Evolutionary conservation across 2,329 filamentous ascomycete species (phyloP).

Genomic region (Alternaria viburni): DNA sequence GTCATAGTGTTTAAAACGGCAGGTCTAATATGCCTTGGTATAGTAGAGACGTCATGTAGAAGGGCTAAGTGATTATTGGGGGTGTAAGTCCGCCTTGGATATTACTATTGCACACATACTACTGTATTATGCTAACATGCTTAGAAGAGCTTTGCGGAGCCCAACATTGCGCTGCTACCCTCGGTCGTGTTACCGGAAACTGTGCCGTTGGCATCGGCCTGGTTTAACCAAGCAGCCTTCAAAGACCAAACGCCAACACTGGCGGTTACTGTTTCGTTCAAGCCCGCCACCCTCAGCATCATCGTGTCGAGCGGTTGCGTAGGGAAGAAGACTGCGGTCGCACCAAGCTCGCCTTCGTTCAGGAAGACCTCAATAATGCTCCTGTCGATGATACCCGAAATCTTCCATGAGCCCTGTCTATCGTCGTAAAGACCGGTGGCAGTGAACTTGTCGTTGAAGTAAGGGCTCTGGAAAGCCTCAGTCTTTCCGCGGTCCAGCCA

Average conservation of each 20-base stretch:
- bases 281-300: slow-evolving; percentile 37
- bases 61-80: neutral
- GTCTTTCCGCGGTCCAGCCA: slow-evolving; percentile 60
- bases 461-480: slow-evolving; percentile 59
- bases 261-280: slow-evolving; percentile 45
- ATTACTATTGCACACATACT: neutral
- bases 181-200: slow-evolving; percentile 46
- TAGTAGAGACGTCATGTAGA: neutral
- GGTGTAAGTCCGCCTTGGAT: neutral
- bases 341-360: slow-evolving; percentile 58
- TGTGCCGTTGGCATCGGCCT: slow-evolving; percentile 35
- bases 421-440: slow-evolving; percentile 36
- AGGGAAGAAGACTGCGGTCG: slow-evolving; percentile 60
- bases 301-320: slow-evolving; percentile 50
- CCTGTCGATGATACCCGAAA: slow-evolving; percentile 61
- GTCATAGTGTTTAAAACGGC: neutral
- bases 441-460: slow-evolving; percentile 63
- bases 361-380: slow-evolving; percentile 63
- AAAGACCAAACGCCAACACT: slow-evolving; percentile 50
- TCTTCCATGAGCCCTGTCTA: slow-evolving; percentile 41
- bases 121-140: neutral
- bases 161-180: neutral
- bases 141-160: slow-evolving; percentile 7
- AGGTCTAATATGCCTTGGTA: neutral
- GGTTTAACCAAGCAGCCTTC: slow-evolving; percentile 47